These are phyloP conservation scores for Starmerella lactis-condensi DNA, from an alignment of 805 yeast species.

Conservation along the genomic window DNA sequence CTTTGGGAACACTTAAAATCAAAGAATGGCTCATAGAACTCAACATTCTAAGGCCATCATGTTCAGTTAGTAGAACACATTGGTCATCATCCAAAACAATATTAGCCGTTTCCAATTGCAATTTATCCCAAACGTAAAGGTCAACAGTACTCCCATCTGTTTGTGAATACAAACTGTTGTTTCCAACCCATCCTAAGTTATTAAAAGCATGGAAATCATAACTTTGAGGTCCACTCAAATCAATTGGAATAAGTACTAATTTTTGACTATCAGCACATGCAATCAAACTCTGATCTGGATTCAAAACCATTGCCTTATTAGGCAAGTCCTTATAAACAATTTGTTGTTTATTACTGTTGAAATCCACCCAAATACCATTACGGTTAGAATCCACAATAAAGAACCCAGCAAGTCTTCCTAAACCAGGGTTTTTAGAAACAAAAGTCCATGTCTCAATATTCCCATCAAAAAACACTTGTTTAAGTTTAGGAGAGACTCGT, in stretches of 20 bases:
- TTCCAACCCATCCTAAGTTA: constrained; percentile 95
- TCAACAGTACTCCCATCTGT: constrained; percentile 32
- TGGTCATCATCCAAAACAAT: constrained; percentile 20
- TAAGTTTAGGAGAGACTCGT: neutral
- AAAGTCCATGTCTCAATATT: neutral
- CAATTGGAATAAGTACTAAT: constrained; percentile 4
- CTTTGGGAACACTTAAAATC: constrained; percentile 40
- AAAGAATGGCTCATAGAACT: constrained; percentile 41
- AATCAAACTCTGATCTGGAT: constrained; percentile 1
- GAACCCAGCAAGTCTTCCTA: constrained; percentile 1
- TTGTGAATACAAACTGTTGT: constrained; percentile 51
- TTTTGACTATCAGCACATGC: constrained; percentile 6
- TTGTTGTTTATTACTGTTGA: neutral
- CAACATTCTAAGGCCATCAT: constrained; percentile 57
- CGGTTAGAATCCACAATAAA: constrained; percentile 1
- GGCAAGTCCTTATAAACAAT: constrained; percentile 3
- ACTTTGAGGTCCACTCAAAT: constrained; percentile 3
- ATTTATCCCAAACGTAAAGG: neutral
- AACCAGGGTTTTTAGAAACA: neutral
- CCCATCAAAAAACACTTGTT: neutral
- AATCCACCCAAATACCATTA: neutral
- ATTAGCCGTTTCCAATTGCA: constrained; percentile 15
- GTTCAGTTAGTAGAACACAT: constrained; percentile 30
- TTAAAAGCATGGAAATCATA: constrained; percentile 1
- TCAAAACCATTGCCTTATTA: neutral